Conservation (phyloP, 1,284 basidiomycete genomes). For the Papiliotrema flavescens region DNA sequence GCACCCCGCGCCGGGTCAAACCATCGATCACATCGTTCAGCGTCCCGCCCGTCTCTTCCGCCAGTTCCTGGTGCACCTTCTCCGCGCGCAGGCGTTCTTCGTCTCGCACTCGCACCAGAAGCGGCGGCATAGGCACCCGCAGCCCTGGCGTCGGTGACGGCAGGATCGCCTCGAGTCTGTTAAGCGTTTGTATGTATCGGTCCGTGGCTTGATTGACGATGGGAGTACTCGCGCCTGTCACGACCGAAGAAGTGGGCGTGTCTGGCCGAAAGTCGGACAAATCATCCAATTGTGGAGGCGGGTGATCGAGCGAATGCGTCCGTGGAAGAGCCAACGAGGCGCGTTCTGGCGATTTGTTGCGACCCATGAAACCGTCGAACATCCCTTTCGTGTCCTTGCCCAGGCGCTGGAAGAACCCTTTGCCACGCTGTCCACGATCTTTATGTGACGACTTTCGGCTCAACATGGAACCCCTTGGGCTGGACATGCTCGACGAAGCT, state of each 20-base stretch:
- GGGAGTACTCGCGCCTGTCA: not conserved
- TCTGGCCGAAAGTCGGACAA: not conserved
- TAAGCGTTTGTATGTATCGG: constrained; percentile 16
- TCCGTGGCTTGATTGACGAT: constrained; percentile 11
- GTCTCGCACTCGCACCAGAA: constrained; percentile 24
- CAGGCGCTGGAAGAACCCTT: constrained; percentile 26
- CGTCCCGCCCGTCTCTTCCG: constrained; percentile 2
- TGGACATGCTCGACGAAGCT: not conserved
- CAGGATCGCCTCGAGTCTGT: constrained; percentile 12
- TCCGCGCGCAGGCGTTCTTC: constrained; percentile 22
- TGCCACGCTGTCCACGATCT: constrained; percentile 8
- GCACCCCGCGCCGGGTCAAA: constrained; percentile 4
- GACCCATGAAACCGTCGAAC: constrained; percentile 20
- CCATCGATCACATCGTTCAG: not conserved
- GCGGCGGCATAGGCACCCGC: constrained; percentile 26
- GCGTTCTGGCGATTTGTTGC: too few species aligned
- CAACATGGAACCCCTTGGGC: not conserved
- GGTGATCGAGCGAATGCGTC: too few species aligned
- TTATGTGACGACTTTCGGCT: not conserved
- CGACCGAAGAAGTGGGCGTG: not conserved
- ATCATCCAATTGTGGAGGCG: too few species aligned
- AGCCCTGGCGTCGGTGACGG: constrained; percentile 32
- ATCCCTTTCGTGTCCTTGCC: constrained; percentile 23
- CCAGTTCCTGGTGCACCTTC: constrained; percentile 18
- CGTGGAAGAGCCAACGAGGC: too few species aligned